Evolutionary conservation across 2,329 filamentous ascomycete genomes (phyloP), one percentile per base, ranked within the genome.

Genomic region (Emmonsia crescens): DNA sequence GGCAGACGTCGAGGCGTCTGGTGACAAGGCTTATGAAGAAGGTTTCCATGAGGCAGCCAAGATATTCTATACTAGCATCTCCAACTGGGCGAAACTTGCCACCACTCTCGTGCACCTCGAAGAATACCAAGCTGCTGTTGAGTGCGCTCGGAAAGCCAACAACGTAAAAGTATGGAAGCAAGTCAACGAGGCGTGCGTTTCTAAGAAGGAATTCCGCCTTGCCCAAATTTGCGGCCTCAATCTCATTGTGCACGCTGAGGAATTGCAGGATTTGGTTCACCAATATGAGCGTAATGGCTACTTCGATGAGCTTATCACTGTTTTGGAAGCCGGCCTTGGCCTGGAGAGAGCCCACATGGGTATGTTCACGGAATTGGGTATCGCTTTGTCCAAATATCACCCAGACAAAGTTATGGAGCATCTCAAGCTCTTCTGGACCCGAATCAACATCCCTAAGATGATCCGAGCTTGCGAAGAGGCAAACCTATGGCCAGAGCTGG

Each of bases 91-190:
- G 61, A 99, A 99, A 82, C 86, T 99, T 70, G 92, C 94, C 16
- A 97, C 94, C 12, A 99, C 94, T 12, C 84, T 97, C 64, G 94
- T 99, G n/a, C 91, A 97, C 75, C 85, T 99, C 6, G 89, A 87
- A 66, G 94, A 99, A 69, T 97, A 99, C 80, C 95, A 99, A 77
- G 91, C 91, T 68, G 94, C 94, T 54, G 94, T 99, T 49, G 94
- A 99, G 75, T 96, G 91, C 71, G 94, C 95, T 31, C 89, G 94
- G 74, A 97, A 99, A 80, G 94, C 94, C 70, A 99, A 97, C 82
- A 97, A 91, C 77, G 92, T 96, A 77, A 96, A 96, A 81, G 94
- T 99, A 59, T 99, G 94, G 94, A 96, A 94, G 78, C 90, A 99
- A 77, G 94, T 99, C 68, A 95, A 97, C 78, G 89, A 91, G 72